Evolutionary conservation across 805 yeast genomes (phyloP).

Genomic region (Cyberlindnera mycetangii): DNA sequence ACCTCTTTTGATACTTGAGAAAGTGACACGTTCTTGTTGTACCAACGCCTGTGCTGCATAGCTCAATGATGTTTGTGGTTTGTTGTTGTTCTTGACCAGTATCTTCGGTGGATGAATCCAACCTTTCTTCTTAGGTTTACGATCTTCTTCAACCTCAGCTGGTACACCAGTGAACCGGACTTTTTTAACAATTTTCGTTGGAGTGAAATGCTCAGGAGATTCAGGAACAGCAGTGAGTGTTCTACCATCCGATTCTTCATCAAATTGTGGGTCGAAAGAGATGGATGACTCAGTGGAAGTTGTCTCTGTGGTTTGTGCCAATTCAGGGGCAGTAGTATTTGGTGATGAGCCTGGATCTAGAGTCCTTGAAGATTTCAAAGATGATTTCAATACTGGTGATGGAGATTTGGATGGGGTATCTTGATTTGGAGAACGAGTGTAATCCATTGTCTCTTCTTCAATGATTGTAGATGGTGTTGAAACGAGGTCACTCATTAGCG

Average conservation of each 20-base stretch:
- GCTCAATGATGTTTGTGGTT: conserved; percentile 15
- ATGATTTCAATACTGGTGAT: conserved; percentile 11
- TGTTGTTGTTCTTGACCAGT: conserved; percentile 3
- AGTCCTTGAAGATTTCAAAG: conserved; percentile 1
- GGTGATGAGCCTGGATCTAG: conserved; percentile 1
- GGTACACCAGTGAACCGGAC: conserved; percentile 30
- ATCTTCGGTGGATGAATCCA: conserved; percentile 25
- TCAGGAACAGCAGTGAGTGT: conserved; percentile 8
- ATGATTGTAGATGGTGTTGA: neutral
- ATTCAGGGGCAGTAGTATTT: conserved; percentile 16
- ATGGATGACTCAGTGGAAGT: conserved; percentile 11
- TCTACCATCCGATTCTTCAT: conserved; percentile 2
- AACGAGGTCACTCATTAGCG: neutral
- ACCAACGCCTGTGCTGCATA: conserved; percentile 25
- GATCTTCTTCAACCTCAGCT: conserved; percentile 19
- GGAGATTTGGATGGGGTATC: conserved; percentile 1
- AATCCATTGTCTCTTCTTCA: neutral
- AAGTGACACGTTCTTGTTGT: conserved; percentile 26
- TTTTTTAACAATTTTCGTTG: conserved; percentile 21
- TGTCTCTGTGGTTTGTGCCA: conserved; percentile 4
- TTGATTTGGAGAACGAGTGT: neutral
- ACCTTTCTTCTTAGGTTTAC: conserved; percentile 23
- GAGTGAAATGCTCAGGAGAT: neutral
- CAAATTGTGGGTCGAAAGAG: neutral
- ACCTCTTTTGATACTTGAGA: conserved; percentile 24